Evolutionary conservation across 2,329 filamentous ascomycete species (phyloP), one percentile per base, ranked within the genome.

Genomic region (Rhynchosporium graminicola): DNA sequence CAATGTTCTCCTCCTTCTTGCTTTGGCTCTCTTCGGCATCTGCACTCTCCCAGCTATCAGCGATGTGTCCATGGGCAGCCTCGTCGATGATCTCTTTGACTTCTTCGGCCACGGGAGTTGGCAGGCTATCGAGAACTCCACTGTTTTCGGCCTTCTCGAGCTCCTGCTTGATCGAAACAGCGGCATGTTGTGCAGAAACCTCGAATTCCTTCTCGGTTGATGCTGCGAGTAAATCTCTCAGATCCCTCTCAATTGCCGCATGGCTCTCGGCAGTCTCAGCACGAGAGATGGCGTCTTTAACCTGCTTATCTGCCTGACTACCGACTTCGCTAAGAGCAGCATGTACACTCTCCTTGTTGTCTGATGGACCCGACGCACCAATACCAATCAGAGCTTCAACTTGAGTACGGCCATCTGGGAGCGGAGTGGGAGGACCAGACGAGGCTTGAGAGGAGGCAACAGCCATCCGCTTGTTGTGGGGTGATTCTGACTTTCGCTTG

Each of bases 21-120:
- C 85, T 83, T 52, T 83, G 80, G 26, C 83, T 80, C 73, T 85
- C 88, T 66, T 88, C 87, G 60, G 85, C 85, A 71, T 93, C 91
- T 3, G 89, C 91, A 67, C 88, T 96, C 79, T 97, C 92, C 92
- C 92, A 96, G 77, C 88, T 93, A 67, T 96, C 92, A n/a, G 87
- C 90, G 52, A 92, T 81, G 28, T 81, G 76, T 57, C 76, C 80
- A 45, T 83, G 78, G 57, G 79, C 77, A 56, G 83, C 80, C 28
- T 84, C 83, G 65, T 85, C 81, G 57, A 83, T 82, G 43, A 82
- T 80, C 63, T 85, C 81, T 54, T 87, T 84, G 56, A 86, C 80
- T 63, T 79, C 79, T 64, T 83, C 80, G 12, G 83, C 83, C 33
- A 83, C 74, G 28, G 82, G 80, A 54, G 80, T 79, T 38, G 80